Conservation (phyloP, 2,329 filamentous ascomycete genomes). For the Nectriaceae sp. region DNA sequence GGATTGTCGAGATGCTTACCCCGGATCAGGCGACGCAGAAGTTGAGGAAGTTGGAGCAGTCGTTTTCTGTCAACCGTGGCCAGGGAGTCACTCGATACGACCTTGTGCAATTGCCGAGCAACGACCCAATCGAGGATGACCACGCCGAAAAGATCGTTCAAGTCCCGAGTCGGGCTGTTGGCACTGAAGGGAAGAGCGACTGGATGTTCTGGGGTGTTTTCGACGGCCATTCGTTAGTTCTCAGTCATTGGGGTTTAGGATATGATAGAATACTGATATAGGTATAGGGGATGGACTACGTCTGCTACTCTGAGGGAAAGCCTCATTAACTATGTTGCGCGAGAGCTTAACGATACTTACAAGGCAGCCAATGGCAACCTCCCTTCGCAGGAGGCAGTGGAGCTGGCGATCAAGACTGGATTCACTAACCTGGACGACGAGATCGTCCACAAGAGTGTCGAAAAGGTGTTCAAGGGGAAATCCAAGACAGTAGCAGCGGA, state of each 20-base stretch:
- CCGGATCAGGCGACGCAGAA: slow-evolving; percentile 92
- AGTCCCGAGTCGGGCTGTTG: slow-evolving; percentile 62
- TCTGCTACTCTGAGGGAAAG: slow-evolving; percentile 93
- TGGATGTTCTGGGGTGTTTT: slow-evolving; percentile 99
- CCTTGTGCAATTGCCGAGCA: slow-evolving; percentile 90
- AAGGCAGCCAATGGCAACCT: slow-evolving; percentile 65
- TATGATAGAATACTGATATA: slow-evolving; percentile 13
- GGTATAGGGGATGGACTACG: slow-evolving; percentile 86
- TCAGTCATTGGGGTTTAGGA: background rate
- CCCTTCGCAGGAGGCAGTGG: slow-evolving; percentile 79
- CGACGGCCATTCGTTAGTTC: slow-evolving; percentile 85
- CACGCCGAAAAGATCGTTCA: slow-evolving; percentile 98
- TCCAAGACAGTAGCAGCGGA: slow-evolving; percentile 92
- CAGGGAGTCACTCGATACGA: slow-evolving; percentile 94
- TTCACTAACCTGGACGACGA: slow-evolving; percentile 90
- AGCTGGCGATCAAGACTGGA: slow-evolving; percentile 87
- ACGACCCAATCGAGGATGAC: slow-evolving; percentile 97
- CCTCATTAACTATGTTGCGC: slow-evolving; percentile 87
- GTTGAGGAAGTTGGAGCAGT: slow-evolving; percentile 86
- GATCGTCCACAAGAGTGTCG: slow-evolving; percentile 89
- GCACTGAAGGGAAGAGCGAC: slow-evolving; percentile 62
- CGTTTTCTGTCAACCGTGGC: slow-evolving; percentile 85
- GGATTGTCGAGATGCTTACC: slow-evolving; percentile 93
- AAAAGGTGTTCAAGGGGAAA: slow-evolving; percentile 85
- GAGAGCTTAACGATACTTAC: slow-evolving; percentile 91